Evolutionary conservation across 2,329 filamentous ascomycete genomes (phyloP).

Genomic region (Microsporum audouinii): DNA sequence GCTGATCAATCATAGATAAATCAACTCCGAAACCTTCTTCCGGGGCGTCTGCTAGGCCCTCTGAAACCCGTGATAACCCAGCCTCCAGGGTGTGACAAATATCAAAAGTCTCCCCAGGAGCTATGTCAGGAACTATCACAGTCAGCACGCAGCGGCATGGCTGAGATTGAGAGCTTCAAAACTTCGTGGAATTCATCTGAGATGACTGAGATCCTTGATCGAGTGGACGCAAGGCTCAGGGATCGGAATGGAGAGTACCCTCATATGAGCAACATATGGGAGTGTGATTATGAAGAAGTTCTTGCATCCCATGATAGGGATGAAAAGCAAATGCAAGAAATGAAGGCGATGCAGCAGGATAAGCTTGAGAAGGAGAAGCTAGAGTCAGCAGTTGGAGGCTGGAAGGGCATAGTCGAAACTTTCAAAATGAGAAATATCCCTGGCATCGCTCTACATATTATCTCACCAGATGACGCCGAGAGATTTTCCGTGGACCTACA

Average conservation of each 20-base stretch:
- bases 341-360: slow-evolving; percentile 19
- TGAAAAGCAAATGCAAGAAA: slow-evolving; percentile 21
- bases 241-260: slow-evolving; percentile 29
- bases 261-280: slow-evolving; percentile 31
- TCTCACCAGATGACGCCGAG: slow-evolving; percentile 17
- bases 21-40: slow-evolving; percentile 32
- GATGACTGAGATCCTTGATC: slow-evolving; percentile 30
- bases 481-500: slow-evolving; percentile 21
- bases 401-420: slow-evolving; percentile 24
- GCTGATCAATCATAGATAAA: slow-evolving; percentile 26
- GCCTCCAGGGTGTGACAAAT: slow-evolving; percentile 15
- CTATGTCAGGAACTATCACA: slow-evolving; percentile 27
- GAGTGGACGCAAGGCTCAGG: slow-evolving; percentile 26
- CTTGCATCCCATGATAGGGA: slow-evolving; percentile 23
- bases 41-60: slow-evolving; percentile 31
- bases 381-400: slow-evolving; percentile 22
- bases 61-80: slow-evolving; percentile 30
- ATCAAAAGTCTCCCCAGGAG: slow-evolving; percentile 26
- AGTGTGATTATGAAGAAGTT: slow-evolving; percentile 30
- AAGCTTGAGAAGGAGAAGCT: slow-evolving; percentile 22
- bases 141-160: slow-evolving; percentile 26
- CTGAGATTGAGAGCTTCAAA: slow-evolving; percentile 31
- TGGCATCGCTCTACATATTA: slow-evolving; percentile 22
- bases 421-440: slow-evolving; percentile 22
- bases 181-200: slow-evolving; percentile 31